A percentile compares a stretch with the other conserved stretches of the same genome.
These are phyloP conservation scores for Fusarium agapanthi DNA, from an alignment of 2,329 filamentous ascomycete species.

Conservation along the genomic window DNA sequence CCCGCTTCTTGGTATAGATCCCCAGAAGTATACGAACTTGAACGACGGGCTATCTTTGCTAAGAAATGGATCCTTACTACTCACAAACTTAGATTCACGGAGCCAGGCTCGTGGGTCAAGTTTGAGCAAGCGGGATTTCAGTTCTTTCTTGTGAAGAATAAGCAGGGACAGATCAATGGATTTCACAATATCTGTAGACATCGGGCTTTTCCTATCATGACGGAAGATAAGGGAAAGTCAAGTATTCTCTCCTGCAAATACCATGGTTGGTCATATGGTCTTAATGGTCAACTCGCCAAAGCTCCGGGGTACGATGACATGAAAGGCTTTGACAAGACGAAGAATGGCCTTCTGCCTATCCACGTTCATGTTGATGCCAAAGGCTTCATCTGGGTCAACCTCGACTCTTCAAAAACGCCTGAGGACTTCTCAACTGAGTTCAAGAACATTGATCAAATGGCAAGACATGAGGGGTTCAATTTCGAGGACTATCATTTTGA, in stretches of 20 bases:
- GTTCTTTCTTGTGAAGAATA: conserved; percentile 60
- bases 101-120: conserved; percentile 63
- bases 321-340: conserved; percentile 60
- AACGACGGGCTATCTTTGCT: conserved; percentile 64
- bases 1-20: conserved; percentile 61
- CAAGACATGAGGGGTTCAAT: conserved; percentile 53
- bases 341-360: conserved; percentile 60
- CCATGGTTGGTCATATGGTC: conserved; percentile 68
- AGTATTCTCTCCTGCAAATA: conserved; percentile 66
- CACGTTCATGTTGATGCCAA: conserved; percentile 60
- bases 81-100: conserved; percentile 57
- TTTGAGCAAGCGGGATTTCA: conserved; percentile 63
- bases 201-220: conserved; percentile 65
- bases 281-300: conserved; percentile 65
- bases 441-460: conserved; percentile 47
- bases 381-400: conserved; percentile 67
- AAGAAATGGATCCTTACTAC: conserved; percentile 65
- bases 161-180: conserved; percentile 60
- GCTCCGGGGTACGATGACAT: conserved; percentile 66
- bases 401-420: conserved; percentile 55
- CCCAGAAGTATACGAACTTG: conserved; percentile 61
- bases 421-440: conserved; percentile 60
- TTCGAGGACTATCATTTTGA: conserved; percentile 64
- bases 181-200: conserved; percentile 71
- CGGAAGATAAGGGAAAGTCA: conserved; percentile 57